Evolutionary conservation across 2,329 filamentous ascomycete species (phyloP), one percentile per base, ranked within the genome.

Genomic region (Proliferodiscus dingleyae): DNA sequence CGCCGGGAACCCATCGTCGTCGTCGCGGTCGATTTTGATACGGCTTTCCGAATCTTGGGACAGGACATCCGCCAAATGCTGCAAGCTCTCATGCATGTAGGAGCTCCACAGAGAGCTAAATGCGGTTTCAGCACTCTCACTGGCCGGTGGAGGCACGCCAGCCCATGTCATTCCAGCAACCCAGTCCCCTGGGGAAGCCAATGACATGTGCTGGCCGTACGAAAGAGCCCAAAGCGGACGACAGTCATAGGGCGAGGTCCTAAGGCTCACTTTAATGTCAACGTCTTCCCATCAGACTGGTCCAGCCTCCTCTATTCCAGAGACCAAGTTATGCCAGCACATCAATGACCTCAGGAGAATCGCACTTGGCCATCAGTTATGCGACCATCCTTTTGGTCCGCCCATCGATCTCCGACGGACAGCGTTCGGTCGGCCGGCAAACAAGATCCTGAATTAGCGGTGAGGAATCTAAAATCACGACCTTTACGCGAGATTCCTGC

Each of bases 321-420:
- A 15, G 15, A 18, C 21, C 13, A 30, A 23, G 9, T 52, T 49
- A 44, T 60, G 58, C 59, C 57, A 60, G 41, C 59, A 54, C 59
- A 60, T 55, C 55, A 48, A 50, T 52, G 40, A 54, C 45, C 37
- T 51, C n/a, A 24, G 16, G 29, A 41, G 24, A 34, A 32, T 48
- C 28, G 45, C 47, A 56, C 58, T 57, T 53, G 55, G 57, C 51
- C 57, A 56, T 56, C 49, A 54, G 46, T 55, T 55, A 60, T 62
- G 59, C 60, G 58, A 55, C 59, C 59, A 52, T 32, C 55, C 54
- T 47, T 53, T 43, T 26, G 30, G 22, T 46, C 45, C 41, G 36
- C n/a, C 34, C 41, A 32, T 48, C 43, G 36, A 40, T 32, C 47
- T 44, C 51, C 42, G 39, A 37, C 15, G 18, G 15, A 47, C 36